Conservation (phyloP, 148 eudicot species). For the Chenopodium formosanum region DNA sequence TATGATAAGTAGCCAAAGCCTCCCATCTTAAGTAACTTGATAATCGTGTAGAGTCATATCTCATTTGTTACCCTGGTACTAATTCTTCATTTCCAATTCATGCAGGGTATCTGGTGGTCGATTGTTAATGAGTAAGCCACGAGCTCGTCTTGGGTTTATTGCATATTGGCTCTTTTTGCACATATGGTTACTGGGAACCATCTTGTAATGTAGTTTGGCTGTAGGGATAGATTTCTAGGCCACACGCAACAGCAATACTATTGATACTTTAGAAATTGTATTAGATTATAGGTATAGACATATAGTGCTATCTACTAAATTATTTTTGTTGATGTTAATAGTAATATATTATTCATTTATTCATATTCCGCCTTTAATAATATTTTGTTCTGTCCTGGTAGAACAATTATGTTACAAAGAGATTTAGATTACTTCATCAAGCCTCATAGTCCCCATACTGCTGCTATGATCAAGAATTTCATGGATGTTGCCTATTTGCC, state of each 20-base stretch:
- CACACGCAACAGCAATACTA: constrained; percentile 10
- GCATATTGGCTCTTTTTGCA: constrained; percentile 87
- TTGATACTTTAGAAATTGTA: constrained; percentile 25
- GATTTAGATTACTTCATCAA: no score
- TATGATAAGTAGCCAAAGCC: neutral
- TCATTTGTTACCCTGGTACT: neutral
- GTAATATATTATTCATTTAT: constrained; percentile 27
- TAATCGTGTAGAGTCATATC: neutral
- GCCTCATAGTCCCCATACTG: no score
- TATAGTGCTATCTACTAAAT: constrained; percentile 4
- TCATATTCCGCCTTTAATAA: constrained; percentile 1
- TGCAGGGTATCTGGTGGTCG: constrained; percentile 84
- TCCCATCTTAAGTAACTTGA: neutral
- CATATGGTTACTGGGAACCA: constrained; percentile 78
- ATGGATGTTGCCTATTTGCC: no score
- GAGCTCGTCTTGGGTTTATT: constrained; percentile 75
- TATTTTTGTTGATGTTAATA: constrained; percentile 20
- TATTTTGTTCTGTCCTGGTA: no score
- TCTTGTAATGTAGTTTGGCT: constrained; percentile 46
- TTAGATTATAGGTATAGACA: neutral
- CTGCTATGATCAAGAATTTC: no score
- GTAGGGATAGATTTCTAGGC: constrained; percentile 19
- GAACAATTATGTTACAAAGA: no score
- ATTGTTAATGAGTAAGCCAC: constrained; percentile 81
- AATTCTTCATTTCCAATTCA: neutral